Percentiles rank a stretch among this genome's conserved stretches.
phyloP scores from a whole-genome alignment of 768 basidiomycete genomes.

The Boletellus sp. region DNA sequence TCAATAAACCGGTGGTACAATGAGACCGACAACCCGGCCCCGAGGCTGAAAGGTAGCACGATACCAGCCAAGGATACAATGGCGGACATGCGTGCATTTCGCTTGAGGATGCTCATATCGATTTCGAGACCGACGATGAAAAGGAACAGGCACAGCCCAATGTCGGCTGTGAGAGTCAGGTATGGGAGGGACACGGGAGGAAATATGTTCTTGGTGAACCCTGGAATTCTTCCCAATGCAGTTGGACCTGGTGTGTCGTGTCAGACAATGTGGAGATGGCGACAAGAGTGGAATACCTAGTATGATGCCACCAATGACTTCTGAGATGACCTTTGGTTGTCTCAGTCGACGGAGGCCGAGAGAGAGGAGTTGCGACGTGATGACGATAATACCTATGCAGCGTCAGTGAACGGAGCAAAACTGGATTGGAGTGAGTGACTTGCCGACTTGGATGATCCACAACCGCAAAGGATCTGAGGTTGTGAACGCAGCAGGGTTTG shows the following conservation, averaged over 20 bases:
- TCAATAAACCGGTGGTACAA: slow-evolving; percentile 55
- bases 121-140: slow-evolving; percentile 95
- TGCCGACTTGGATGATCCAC: slow-evolving; percentile 80
- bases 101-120: slow-evolving; percentile 72
- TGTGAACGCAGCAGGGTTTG: slow-evolving; percentile 68
- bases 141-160: slow-evolving; percentile 84
- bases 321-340: slow-evolving; percentile 85
- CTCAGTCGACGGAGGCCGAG: slow-evolving; percentile 66
- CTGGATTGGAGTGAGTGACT: slow-evolving; percentile 17
- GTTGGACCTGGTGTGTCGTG: slow-evolving; percentile 37
- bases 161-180: slow-evolving; percentile 83
- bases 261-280: background rate
- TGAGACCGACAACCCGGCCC: slow-evolving; percentile 67
- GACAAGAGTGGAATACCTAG: slow-evolving; percentile 57
- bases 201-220: slow-evolving; percentile 85
- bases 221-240: slow-evolving; percentile 76
- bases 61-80: slow-evolving; percentile 82
- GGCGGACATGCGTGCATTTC: slow-evolving; percentile 64
- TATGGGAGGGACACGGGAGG: slow-evolving; percentile 67
- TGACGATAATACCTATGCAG: slow-evolving; percentile 70
- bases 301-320: slow-evolving; percentile 87
- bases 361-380: slow-evolving; percentile 72
- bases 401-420: background rate
- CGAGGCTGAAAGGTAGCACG: slow-evolving; percentile 83
- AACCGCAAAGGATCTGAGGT: slow-evolving; percentile 64